Evolutionary conservation across 345 rosid species (phyloP).

Genomic region (Hibiscus mutabilis): DNA sequence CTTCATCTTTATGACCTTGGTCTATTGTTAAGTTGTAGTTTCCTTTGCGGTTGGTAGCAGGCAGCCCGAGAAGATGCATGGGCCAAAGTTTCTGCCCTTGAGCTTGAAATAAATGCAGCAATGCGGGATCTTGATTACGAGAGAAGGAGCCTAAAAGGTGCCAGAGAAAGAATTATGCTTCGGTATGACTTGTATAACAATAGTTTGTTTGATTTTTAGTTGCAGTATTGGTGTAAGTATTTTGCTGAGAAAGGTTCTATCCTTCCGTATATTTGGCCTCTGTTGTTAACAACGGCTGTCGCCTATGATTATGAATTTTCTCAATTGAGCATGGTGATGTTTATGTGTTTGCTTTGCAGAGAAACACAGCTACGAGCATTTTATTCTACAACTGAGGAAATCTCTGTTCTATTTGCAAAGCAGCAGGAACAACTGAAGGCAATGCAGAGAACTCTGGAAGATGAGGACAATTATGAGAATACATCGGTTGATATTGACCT

Average conservation of each 20-base stretch:
- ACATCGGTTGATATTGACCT: slow-evolving; percentile 62
- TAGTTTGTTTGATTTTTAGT: slow-evolving; percentile 4
- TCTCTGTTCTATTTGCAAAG: slow-evolving; percentile 58
- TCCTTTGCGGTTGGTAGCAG: slow-evolving; percentile 79
- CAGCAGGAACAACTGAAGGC: slow-evolving; percentile 97
- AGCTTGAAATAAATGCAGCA: slow-evolving; percentile 74
- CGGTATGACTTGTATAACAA: slow-evolving; percentile 43
- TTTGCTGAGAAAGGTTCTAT: neutral
- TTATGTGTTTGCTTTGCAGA: slow-evolving; percentile 35
- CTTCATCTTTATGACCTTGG: neutral
- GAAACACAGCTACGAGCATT: slow-evolving; percentile 92
- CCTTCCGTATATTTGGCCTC: neutral
- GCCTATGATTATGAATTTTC: neutral
- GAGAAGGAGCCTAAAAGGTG: slow-evolving; percentile 87
- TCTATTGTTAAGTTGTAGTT: slow-evolving; percentile 50
- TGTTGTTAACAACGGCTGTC: neutral
- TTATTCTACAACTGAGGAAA: slow-evolving; percentile 94
- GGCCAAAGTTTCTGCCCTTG: slow-evolving; percentile 88
- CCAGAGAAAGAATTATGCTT: slow-evolving; percentile 97
- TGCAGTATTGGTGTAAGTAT: neutral
- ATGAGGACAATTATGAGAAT: slow-evolving; percentile 81
- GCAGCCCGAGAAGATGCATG: slow-evolving; percentile 97
- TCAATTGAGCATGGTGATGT: slow-evolving; percentile 1
- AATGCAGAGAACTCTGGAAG: slow-evolving; percentile 90
- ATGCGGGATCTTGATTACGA: slow-evolving; percentile 85